phyloP scores from a whole-genome alignment of 345 rosid species.

The Bruguiera gymnorhiza region DNA sequence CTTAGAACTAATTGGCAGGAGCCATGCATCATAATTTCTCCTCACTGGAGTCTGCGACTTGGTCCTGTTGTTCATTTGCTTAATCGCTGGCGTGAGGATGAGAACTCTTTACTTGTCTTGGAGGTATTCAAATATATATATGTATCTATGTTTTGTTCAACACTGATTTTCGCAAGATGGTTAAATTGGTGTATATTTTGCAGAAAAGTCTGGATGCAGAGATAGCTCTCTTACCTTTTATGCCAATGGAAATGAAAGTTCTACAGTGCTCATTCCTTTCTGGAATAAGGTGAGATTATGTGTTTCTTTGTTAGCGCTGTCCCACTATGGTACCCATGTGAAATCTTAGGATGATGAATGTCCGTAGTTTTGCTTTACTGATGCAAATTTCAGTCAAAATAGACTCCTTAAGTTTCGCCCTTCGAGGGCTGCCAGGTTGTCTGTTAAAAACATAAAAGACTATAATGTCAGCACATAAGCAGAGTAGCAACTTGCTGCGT shows the following conservation, averaged over 20 bases:
- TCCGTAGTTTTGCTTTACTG: neutral
- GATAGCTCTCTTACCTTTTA: conserved; percentile 70
- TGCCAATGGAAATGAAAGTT: conserved; percentile 68
- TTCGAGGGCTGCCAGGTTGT: too few species aligned
- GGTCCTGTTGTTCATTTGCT: conserved; percentile 81
- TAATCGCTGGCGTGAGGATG: conserved; percentile 66
- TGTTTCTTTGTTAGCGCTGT: neutral
- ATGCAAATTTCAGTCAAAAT: neutral
- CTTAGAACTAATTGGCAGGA: conserved; percentile 77
- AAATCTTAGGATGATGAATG: conserved; percentile 2
- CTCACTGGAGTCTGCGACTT: conserved; percentile 79
- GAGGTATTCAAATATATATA: conserved; percentile 47
- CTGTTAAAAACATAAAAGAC: too few species aligned
- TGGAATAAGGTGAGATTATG: conserved; percentile 55
- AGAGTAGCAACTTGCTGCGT: too few species aligned
- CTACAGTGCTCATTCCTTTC: conserved; percentile 78
- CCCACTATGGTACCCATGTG: neutral
- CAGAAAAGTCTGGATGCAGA: conserved; percentile 59
- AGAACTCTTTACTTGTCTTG: conserved; percentile 64
- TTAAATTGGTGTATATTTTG: conserved; percentile 24
- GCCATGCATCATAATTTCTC: conserved; percentile 68
- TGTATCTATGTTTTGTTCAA: conserved; percentile 3
- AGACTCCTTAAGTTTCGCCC: neutral
- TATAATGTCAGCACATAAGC: too few species aligned
- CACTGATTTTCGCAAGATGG: conserved; percentile 10